Evolutionary conservation across 805 yeast species (phyloP).

Genomic region (Lipomyces yamadae): DNA sequence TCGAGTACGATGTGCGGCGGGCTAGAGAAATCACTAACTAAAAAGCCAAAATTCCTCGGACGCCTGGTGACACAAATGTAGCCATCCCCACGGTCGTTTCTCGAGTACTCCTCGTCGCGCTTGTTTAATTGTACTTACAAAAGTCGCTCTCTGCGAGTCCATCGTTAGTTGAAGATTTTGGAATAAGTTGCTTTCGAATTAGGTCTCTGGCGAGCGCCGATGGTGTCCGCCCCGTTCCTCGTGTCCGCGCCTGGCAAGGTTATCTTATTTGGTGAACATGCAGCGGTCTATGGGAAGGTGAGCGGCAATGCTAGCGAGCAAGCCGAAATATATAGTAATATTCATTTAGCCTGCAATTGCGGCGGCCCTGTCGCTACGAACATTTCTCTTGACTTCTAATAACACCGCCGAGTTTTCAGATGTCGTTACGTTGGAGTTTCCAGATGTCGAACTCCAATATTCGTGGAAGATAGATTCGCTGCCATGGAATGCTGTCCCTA

Average conservation of each 20-base stretch:
- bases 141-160: not conserved
- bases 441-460: slow-evolving; percentile 73
- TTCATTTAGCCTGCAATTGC: slow-evolving; percentile 81
- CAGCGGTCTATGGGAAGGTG: slow-evolving; percentile 84
- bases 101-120: not conserved
- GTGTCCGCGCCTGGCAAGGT: slow-evolving; percentile 97
- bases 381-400: slow-evolving; percentile 71
- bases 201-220: not conserved
- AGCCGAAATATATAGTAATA: slow-evolving; percentile 5
- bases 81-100: not conserved
- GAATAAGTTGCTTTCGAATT: not conserved
- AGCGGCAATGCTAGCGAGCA: not conserved
- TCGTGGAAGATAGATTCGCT: slow-evolving; percentile 66
- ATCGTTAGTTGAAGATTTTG: not conserved
- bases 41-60: too few relatives aligned
- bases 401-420: slow-evolving; percentile 48
- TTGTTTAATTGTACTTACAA: not conserved
- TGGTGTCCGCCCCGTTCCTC: slow-evolving; percentile 56
- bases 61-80: too few relatives aligned
- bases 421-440: slow-evolving; percentile 69
- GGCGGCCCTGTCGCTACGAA: slow-evolving; percentile 85
- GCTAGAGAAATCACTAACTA: too few relatives aligned
- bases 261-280: slow-evolving; percentile 94
- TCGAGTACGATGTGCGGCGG: too few relatives aligned
- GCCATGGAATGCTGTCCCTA: slow-evolving; percentile 58